Percentiles rank a stretch among this genome's conserved stretches.
Evolutionary conservation across 306 rosid species (phyloP).

Genomic region (Oxytropis ochrocephala): DNA sequence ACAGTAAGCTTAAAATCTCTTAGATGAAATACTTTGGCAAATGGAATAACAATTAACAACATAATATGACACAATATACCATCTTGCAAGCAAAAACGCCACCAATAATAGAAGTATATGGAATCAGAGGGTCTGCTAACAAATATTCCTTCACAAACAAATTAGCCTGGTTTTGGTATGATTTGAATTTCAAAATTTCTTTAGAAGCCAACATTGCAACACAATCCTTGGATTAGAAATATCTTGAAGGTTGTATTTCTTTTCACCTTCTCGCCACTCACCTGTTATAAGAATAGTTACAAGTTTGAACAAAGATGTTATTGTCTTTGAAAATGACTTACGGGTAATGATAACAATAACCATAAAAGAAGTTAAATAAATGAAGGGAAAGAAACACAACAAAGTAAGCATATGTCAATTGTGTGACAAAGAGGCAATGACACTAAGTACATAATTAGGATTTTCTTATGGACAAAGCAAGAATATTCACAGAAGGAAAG

Average conservation of each 20-base stretch:
- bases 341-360: background rate
- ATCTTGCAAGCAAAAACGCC: constrained; percentile 79
- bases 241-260: constrained; percentile 15
- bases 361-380: background rate
- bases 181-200: constrained; percentile 61
- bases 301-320: constrained; percentile 5
- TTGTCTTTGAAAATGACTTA: background rate
- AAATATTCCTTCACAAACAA: constrained; percentile 54
- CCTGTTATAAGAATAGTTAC: constrained; percentile 15
- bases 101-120: constrained; percentile 58
- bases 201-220: constrained; percentile 44
- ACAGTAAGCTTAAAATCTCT: background rate
- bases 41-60: background rate
- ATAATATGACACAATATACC: constrained; percentile 41
- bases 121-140: constrained; percentile 54
- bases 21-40: background rate
- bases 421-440: constrained; percentile 20
- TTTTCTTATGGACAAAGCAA: constrained; percentile 11
- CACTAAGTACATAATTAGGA: background rate
- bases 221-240: constrained; percentile 16
- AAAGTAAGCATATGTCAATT: constrained; percentile 1
- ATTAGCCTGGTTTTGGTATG: constrained; percentile 71
- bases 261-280: constrained; percentile 9
- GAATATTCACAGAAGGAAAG: constrained; percentile 18
- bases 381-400: background rate